These are phyloP conservation scores for Fusarium sp. DNA, from an alignment of 2,329 filamentous ascomycete species.

Conservation along the genomic window DNA sequence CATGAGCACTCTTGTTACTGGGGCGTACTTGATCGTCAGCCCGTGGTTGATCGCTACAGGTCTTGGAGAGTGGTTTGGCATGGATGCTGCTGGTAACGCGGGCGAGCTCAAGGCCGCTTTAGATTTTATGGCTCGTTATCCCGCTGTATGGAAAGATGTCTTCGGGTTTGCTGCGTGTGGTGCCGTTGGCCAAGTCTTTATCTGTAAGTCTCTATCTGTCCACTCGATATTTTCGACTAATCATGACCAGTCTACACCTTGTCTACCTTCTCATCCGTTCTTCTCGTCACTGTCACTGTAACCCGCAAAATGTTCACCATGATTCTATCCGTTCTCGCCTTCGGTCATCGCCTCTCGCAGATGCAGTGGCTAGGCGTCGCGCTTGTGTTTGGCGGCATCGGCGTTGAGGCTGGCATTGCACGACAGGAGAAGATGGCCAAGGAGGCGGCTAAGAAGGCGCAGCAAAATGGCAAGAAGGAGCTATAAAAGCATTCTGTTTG, in stretches of 20 bases:
- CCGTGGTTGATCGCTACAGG: slow-evolving; percentile 82
- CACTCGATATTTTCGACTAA: slow-evolving; percentile 31
- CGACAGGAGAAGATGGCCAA: slow-evolving; percentile 87
- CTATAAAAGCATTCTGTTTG: slow-evolving; percentile 24
- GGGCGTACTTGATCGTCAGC: slow-evolving; percentile 79
- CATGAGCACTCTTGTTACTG: slow-evolving; percentile 83
- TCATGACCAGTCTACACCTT: slow-evolving; percentile 80
- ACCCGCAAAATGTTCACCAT: slow-evolving; percentile 99
- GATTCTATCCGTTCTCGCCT: slow-evolving; percentile 94
- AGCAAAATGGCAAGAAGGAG: slow-evolving; percentile 51
- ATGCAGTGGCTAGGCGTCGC: slow-evolving; percentile 96
- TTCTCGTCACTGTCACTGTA: slow-evolving; percentile 96
- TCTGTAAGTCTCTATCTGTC: slow-evolving; percentile 68
- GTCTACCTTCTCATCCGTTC: slow-evolving; percentile 88
- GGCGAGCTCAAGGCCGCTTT: slow-evolving; percentile 85
- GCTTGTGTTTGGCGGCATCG: slow-evolving; percentile 95
- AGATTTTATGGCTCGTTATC: slow-evolving; percentile 83
- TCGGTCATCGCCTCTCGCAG: slow-evolving; percentile 85
- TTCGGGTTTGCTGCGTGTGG: slow-evolving; percentile 91
- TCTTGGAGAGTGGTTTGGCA: slow-evolving; percentile 73
- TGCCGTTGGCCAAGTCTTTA: slow-evolving; percentile 95
- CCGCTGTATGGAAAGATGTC: slow-evolving; percentile 86
- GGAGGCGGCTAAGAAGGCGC: slow-evolving; percentile 68
- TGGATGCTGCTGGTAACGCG: slow-evolving; percentile 73
- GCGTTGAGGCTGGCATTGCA: slow-evolving; percentile 86